Evolutionary conservation across 2,329 filamentous ascomycete species (phyloP).

Genomic region (Penicillium sp.): DNA sequence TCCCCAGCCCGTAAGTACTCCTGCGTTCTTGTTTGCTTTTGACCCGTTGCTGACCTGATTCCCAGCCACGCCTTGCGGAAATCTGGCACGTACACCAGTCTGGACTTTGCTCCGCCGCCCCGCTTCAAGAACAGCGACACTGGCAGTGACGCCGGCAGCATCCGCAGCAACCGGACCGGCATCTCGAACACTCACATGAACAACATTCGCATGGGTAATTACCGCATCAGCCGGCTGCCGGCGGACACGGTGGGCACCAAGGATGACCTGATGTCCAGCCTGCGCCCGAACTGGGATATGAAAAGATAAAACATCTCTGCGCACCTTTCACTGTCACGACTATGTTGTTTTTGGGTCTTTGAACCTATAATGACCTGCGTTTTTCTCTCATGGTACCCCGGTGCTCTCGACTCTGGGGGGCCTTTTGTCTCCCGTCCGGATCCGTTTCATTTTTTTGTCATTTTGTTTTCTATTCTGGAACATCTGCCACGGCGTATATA

Average conservation of each 20-base stretch:
- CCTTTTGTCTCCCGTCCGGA: not conserved
- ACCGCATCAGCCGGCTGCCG: constrained; percentile 81
- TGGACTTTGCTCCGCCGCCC: constrained; percentile 51
- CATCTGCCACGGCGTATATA: constrained; percentile 16
- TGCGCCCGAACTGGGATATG: constrained; percentile 59
- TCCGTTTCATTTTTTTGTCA: constrained; percentile 1
- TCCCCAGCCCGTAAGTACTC: constrained; percentile 84
- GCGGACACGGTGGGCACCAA: constrained; percentile 76
- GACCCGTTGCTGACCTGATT: constrained; percentile 17
- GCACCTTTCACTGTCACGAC: constrained; percentile 15
- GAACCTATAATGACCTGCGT: constrained; percentile 22
- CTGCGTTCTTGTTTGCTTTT: not conserved
- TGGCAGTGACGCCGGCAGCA: constrained; percentile 48
- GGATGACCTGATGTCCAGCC: constrained; percentile 61
- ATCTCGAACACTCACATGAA: constrained; percentile 68
- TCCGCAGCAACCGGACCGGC: constrained; percentile 70
- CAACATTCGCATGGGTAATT: constrained; percentile 77
- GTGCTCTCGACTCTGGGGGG: not conserved
- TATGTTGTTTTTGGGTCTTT: constrained; percentile 14
- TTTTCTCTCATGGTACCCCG: constrained; percentile 4
- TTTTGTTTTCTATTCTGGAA: constrained; percentile 2
- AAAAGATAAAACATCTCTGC: constrained; percentile 21
- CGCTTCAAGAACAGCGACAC: constrained; percentile 46
- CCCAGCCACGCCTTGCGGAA: constrained; percentile 48
- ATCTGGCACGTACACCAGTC: constrained; percentile 48